Base-by-base conservation (phyloP, 2,329 filamentous ascomycete species). In the Fusarium albidum region DNA sequence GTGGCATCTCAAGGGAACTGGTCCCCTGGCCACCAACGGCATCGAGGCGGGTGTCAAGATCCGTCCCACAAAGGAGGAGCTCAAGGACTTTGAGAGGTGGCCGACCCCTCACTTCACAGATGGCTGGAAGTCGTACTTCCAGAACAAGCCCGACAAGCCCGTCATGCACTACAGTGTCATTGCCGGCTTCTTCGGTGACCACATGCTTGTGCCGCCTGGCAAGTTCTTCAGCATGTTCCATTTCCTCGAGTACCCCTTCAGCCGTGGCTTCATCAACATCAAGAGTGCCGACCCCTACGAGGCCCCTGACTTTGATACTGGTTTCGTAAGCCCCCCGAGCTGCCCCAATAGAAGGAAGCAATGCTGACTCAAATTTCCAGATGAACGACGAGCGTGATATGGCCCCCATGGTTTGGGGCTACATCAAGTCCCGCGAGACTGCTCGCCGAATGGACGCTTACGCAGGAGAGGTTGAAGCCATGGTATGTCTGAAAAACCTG, bases 141-240 rank as follows among this genome's bases (percentile, higher is more conserved):
- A 91, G 77, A 75, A 93, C 69, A 92, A 92, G 77, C 89, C 89
- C 1, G 89, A 93, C 73, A 93, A 93, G 80, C 90, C 90, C 0
- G 89, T 93, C 35, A 93, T 93, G 90, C 90, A 93, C 69, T 93
- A 93, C 75, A 88, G 82, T 2, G 84, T 92, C 49, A 92, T 93
- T 67, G 78, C 88, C 13, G 87, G 87, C 58, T 84, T 79, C 79
- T 84, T 84, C 27, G 82, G 82, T 26, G 82, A 85, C 69, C 82
- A 84, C 63, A 84, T 83, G 79, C 71, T 84, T 38, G 81, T 84
- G 81, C 88, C 89, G 0, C 83, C 87, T 1, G 89, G 89, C 61
- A 91, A 92, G 59, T 92, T 91, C 80, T 91, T 92, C 77, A 89
- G 85, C 68, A 92, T 92, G 88, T 91, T 91, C 81, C 87, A 91